Percentiles rank a stretch among this genome's conserved stretches.
phyloP scores from a whole-genome alignment of 2,329 filamentous ascomycete species.

The Scytalidium sp. region DNA sequence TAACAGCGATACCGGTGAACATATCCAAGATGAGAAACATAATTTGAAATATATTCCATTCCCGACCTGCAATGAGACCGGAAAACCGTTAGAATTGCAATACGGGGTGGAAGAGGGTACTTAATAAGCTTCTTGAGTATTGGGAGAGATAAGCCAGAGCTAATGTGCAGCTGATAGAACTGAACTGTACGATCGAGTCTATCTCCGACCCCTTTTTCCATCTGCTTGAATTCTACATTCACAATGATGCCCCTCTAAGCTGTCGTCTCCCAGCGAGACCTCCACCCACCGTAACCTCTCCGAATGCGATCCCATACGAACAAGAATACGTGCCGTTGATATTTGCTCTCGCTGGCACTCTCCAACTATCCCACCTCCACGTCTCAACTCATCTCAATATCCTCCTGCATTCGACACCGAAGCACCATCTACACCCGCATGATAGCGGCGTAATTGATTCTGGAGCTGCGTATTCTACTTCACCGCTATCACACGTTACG shows the following conservation, averaged over 20 bases:
- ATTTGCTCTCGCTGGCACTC: conserved; percentile 82
- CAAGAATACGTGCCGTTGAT: conserved; percentile 77
- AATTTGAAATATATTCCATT: conserved; percentile 93
- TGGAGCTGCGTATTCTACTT: conserved; percentile 82
- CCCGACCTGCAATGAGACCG: conserved; percentile 85
- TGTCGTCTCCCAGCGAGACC: conserved; percentile 87
- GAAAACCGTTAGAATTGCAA: conserved; percentile 74
- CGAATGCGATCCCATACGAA: conserved; percentile 39
- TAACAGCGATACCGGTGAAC: conserved; percentile 78
- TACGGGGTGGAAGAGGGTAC: conserved; percentile 68
- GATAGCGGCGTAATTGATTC: conserved; percentile 81
- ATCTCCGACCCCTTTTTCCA: conserved; percentile 81
- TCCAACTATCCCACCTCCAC: conserved; percentile 87
- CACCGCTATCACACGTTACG: conserved; percentile 58
- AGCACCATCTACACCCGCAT: conserved; percentile 59
- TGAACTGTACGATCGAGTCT: conserved; percentile 80
- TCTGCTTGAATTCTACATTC: conserved; percentile 94
- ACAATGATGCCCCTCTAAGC: conserved; percentile 88
- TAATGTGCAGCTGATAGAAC: conserved; percentile 45
- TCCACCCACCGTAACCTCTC: conserved; percentile 40
- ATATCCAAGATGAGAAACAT: conserved; percentile 76
- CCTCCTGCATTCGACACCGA: conserved; percentile 66
- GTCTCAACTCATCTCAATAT: conserved; percentile 88
- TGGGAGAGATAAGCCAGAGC: neutral
- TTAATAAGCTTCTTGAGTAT: conserved; percentile 16